These are phyloP conservation scores for Leccinum truebloodii DNA, from an alignment of 768 basidiomycete genomes.

Conservation along the genomic window DNA sequence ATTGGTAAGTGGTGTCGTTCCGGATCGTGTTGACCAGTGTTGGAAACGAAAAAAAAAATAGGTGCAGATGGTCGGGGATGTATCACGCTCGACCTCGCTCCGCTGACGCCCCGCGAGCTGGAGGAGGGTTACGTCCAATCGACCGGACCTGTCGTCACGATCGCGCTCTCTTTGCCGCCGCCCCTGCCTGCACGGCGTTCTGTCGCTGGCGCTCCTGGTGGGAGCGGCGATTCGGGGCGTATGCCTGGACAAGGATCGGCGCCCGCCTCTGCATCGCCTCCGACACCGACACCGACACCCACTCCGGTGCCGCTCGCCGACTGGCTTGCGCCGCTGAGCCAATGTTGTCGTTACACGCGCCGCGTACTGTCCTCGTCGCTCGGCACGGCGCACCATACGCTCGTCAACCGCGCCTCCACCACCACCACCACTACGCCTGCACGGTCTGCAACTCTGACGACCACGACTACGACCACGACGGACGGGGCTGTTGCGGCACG, in stretches of 20 bases:
- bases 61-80: slow-evolving; percentile 28
- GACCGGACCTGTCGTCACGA: slow-evolving; percentile 32
- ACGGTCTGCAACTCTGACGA: background rate
- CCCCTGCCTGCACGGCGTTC: slow-evolving; percentile 15
- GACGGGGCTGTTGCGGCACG: background rate
- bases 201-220: background rate
- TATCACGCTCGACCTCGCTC: slow-evolving; percentile 52
- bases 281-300: background rate
- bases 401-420: slow-evolving; percentile 24
- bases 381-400: slow-evolving; percentile 19
- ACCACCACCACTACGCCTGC: no score
- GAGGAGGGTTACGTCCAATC: slow-evolving; percentile 39
- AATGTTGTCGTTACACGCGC: slow-evolving; percentile 51
- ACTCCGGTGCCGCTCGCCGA: slow-evolving; percentile 1
- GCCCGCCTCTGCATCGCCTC: background rate
- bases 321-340: slow-evolving; percentile 55
- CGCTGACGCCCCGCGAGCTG: slow-evolving; percentile 42
- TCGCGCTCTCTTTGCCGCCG: slow-evolving; percentile 37
- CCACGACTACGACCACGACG: background rate
- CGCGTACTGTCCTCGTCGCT: slow-evolving; percentile 42
- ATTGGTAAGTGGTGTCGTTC: slow-evolving; percentile 17
- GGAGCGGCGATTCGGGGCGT: background rate
- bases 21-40: background rate
- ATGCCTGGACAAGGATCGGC: background rate
- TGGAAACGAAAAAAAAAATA: background rate